Percentiles rank a stretch among this genome's conserved stretches.
phyloP scores from a whole-genome alignment of 352 stramenopile genomes.

The Globisporangium heterothallicum region DNA sequence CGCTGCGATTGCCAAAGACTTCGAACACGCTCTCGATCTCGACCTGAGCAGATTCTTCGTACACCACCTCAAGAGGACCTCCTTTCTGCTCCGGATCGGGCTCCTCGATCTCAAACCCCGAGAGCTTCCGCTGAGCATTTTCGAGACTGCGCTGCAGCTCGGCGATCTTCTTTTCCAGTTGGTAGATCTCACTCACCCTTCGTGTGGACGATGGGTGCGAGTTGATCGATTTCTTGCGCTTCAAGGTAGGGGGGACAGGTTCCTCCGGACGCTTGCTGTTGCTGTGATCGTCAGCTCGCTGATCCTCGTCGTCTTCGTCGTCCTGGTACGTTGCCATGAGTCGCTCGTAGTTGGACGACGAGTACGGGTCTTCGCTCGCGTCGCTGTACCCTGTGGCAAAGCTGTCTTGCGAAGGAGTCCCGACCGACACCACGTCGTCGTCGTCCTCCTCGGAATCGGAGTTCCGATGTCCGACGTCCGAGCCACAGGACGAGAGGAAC shows the following conservation, averaged over 20 bases:
- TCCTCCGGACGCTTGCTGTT: neutral
- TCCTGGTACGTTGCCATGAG: constrained; percentile 39
- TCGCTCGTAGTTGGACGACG: constrained; percentile 55
- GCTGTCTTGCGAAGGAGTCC: constrained; percentile 9
- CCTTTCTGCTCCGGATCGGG: constrained; percentile 33
- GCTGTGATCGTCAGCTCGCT: neutral
- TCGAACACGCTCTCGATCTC: constrained; percentile 54
- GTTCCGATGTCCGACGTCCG: constrained; percentile 24
- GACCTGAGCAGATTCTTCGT: constrained; percentile 34
- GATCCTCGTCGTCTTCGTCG: constrained; percentile 24
- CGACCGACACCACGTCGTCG: constrained; percentile 13
- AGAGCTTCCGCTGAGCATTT: constrained; percentile 58
- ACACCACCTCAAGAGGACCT: constrained; percentile 26
- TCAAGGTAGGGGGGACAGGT: neutral
- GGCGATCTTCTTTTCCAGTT: constrained; percentile 60
- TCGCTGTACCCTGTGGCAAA: constrained; percentile 36
- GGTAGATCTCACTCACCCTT: constrained; percentile 28
- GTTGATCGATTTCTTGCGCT: constrained; percentile 12
- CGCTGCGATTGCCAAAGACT: constrained; percentile 30
- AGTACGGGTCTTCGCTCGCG: constrained; percentile 44
- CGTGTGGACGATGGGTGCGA: constrained; percentile 20
- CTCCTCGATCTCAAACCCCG: constrained; percentile 49
- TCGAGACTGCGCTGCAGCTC: constrained; percentile 52
- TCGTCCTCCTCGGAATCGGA: constrained; percentile 19
- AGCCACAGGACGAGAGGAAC: constrained; percentile 45